Conservation (phyloP, 2,329 filamentous ascomycete genomes). For the Calonectria hongkongensis region DNA sequence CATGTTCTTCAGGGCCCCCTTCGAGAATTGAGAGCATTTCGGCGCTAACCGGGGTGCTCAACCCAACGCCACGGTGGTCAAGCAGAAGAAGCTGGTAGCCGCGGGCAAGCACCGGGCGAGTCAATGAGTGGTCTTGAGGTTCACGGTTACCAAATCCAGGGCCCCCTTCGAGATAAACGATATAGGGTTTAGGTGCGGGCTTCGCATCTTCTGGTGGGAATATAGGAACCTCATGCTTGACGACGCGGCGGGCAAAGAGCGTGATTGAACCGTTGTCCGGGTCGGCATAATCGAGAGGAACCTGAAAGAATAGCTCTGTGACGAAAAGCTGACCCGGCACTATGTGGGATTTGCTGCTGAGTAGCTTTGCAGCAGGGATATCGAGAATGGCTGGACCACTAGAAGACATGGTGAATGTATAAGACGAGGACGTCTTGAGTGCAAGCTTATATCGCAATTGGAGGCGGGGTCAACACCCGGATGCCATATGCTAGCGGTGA, state of each 20-base stretch:
- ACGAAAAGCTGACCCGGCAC: constrained; percentile 81
- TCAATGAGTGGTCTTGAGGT: constrained; percentile 84
- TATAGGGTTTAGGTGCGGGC: constrained; percentile 70
- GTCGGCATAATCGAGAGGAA: constrained; percentile 85
- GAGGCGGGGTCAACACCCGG: constrained; percentile 42
- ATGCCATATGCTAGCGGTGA: constrained; percentile 22
- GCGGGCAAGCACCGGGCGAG: constrained; percentile 81
- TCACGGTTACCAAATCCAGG: constrained; percentile 86
- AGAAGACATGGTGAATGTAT: constrained; percentile 34
- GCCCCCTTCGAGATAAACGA: constrained; percentile 89
- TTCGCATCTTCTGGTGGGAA: constrained; percentile 63
- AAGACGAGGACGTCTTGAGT: constrained; percentile 19
- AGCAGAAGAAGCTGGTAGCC: constrained; percentile 91
- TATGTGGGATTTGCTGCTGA: constrained; percentile 65
- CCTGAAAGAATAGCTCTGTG: constrained; percentile 90
- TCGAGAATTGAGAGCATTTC: constrained; percentile 76
- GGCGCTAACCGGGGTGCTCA: constrained; percentile 87
- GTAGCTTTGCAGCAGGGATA: constrained; percentile 62
- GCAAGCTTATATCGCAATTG: constrained; percentile 34
- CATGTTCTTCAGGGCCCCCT: constrained; percentile 81
- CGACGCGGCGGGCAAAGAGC: constrained; percentile 85
- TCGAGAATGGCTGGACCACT: constrained; percentile 44
- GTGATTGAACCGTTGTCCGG: constrained; percentile 77
- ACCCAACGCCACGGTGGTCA: constrained; percentile 93
- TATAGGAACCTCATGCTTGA: constrained; percentile 78